Evolutionary conservation across 345 rosid genomes (phyloP).

Genomic region (Sisymbrium irio): DNA sequence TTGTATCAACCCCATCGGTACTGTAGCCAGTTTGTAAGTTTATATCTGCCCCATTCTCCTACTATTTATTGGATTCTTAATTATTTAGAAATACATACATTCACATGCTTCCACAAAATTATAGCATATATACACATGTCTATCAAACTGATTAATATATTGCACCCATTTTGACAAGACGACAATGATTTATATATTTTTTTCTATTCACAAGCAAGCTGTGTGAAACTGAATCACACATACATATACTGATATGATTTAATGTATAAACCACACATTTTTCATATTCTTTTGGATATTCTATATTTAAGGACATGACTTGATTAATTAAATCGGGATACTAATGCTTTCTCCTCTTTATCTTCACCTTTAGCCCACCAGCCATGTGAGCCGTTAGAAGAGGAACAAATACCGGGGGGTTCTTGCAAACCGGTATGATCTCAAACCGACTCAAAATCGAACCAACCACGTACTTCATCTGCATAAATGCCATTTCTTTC

Average conservation of each 20-base stretch:
- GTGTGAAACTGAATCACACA: conserved; percentile 11
- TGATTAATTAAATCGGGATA: neutral
- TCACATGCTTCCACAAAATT: conserved; percentile 5
- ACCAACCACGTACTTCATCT: conserved; percentile 72
- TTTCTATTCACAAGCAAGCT: neutral
- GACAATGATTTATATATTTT: conserved; percentile 2
- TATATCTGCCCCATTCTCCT: neutral
- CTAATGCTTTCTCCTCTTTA: conserved; percentile 35
- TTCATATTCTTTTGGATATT: conserved; percentile 12
- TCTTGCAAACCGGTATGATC: conserved; percentile 34
- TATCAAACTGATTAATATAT: conserved; percentile 7
- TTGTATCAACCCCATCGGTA: neutral
- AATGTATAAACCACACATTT: conserved; percentile 4
- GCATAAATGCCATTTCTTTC: conserved; percentile 69
- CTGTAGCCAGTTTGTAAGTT: conserved; percentile 1
- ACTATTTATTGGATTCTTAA: neutral
- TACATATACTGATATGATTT: conserved; percentile 1
- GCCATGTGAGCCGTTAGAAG: conserved; percentile 68
- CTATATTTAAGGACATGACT: neutral
- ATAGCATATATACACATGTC: neutral
- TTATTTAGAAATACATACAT: neutral
- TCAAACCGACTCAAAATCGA: conserved; percentile 44
- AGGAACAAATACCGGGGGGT: conserved; percentile 55
- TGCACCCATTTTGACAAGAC: neutral
- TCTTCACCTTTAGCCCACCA: conserved; percentile 58